Percentiles rank a stretch among this genome's conserved stretches.
Conservation (phyloP, 2,329 filamentous ascomycete genomes). For the Claviceps sp. region DNA sequence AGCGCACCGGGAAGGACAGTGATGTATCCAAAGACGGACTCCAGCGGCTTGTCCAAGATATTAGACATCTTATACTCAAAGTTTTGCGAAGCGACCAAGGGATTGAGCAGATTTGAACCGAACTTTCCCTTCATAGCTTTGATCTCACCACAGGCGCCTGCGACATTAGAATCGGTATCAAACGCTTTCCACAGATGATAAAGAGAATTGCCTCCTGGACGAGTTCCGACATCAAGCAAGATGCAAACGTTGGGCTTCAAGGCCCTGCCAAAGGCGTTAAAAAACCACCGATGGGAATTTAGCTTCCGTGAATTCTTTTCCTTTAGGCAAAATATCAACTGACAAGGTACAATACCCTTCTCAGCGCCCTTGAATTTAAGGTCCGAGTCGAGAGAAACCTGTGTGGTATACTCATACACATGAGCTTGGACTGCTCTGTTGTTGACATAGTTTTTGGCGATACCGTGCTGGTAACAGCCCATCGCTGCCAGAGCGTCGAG, state of each 20-base stretch:
- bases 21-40: slow-evolving; percentile 96
- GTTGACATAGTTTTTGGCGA: slow-evolving; percentile 97
- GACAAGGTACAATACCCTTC: slow-evolving; percentile 95
- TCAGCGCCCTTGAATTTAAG: slow-evolving; percentile 98
- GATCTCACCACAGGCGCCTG: slow-evolving; percentile 93
- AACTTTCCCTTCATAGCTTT: slow-evolving; percentile 88
- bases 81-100: slow-evolving; percentile 90
- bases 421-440: slow-evolving; percentile 89
- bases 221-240: slow-evolving; percentile 88
- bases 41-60: slow-evolving; percentile 91
- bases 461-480: slow-evolving; percentile 95
- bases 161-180: slow-evolving; percentile 93
- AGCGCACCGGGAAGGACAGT: slow-evolving; percentile 91
- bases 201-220: slow-evolving; percentile 76
- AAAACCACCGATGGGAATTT: slow-evolving; percentile 98
- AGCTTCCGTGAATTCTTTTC: slow-evolving; percentile 96
- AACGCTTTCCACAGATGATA: slow-evolving; percentile 99
- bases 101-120: slow-evolving; percentile 76
- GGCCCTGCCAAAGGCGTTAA: slow-evolving; percentile 90
- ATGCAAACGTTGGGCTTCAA: slow-evolving; percentile 96
- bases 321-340: slow-evolving; percentile 97
- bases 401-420: slow-evolving; percentile 97
- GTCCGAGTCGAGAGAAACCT: slow-evolving; percentile 88
- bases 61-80: slow-evolving; percentile 99
- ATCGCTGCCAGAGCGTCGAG: slow-evolving; percentile 90